Conservation (phyloP, 306 rosid genomes). For the Cucumis melo region DNA sequence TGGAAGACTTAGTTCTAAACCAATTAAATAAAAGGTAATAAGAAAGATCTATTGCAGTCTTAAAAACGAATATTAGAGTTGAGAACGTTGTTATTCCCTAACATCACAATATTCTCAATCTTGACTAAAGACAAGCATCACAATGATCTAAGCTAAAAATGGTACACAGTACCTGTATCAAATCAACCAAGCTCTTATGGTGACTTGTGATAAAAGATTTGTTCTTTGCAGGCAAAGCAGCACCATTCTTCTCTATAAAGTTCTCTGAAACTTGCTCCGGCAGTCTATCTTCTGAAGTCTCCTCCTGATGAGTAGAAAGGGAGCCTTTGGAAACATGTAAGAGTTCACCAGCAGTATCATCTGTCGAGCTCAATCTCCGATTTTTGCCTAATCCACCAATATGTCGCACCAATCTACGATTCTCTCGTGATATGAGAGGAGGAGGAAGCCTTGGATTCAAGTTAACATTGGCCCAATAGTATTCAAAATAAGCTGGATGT, state of each 20-base stretch:
- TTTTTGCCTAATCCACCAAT: constrained; percentile 35
- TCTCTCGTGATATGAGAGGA: constrained; percentile 54
- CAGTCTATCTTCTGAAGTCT: constrained; percentile 51
- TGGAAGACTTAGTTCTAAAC: neutral
- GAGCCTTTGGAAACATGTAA: constrained; percentile 32
- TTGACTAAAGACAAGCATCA: neutral
- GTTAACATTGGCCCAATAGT: constrained; percentile 40
- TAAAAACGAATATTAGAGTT: neutral
- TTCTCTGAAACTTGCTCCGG: constrained; percentile 31
- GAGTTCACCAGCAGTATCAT: constrained; percentile 37
- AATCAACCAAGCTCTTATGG: constrained; percentile 45
- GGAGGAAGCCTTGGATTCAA: constrained; percentile 59
- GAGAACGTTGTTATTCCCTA: neutral
- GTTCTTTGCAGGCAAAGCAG: constrained; percentile 14
- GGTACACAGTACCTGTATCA: constrained; percentile 40
- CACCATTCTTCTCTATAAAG: constrained; percentile 15
- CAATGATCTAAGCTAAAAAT: neutral
- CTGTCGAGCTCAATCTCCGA: constrained; percentile 29
- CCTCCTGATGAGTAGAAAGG: constrained; percentile 57
- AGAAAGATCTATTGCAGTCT: neutral
- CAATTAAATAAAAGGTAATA: neutral
- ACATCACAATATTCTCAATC: neutral
- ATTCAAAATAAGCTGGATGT: constrained; percentile 46
- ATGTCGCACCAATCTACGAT: constrained; percentile 26
- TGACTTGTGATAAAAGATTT: constrained; percentile 16